Base-by-base conservation (phyloP, 192 early-diverging fungal genomes). In the Allomyces macrogynus region DNA sequence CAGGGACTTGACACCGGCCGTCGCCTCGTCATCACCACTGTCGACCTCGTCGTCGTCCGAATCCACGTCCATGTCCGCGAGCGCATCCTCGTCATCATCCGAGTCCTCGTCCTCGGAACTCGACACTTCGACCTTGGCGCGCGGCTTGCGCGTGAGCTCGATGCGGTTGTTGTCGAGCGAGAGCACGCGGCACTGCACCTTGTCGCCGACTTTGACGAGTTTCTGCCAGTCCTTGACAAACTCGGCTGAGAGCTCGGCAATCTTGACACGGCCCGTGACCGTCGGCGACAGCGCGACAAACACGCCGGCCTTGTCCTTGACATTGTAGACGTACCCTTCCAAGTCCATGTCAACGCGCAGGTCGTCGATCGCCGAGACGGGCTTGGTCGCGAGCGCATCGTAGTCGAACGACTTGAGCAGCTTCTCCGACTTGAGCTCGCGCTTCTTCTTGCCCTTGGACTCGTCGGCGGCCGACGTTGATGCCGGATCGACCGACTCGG, bases 151-250 rank as follows among this genome's bases (percentile, higher is more conserved):
- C 11, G 87, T 80, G 60, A 90, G 79, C 64, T 90, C 86, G n/a
- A 91, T 71, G 61, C 80, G 81, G 43, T 80, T 77, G 26, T 70
- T 63, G 57, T 77, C 75, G 67, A 88, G 78, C 49, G 64, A 72
- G 24, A 87, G 64, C 23, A 94, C 77, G 63, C 81, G 76, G 57
- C 84, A 87, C n/a, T 74, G 78, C 12, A 95, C 91, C 25, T 91
- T 70, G 68, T 88, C 84, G 14, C 88, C 92, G 7, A 78, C 63
- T 9, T 77, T 77, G 73, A 86, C 89, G 9, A 79, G 75, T 14
- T 62, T 67, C 74, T 87, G 85, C 80, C 91, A 90, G 67, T 95
- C 89, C 66, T 89, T 88, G 54, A 95, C 71, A 65, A 79, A 95
- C 27, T 81, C 85, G 76, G 95, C 91, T 2, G 85, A 87, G 16